Evolutionary conservation across 148 eudicot species (phyloP), one percentile per base, ranked within the genome.

Genomic region (Hydrangea macrophylla): DNA sequence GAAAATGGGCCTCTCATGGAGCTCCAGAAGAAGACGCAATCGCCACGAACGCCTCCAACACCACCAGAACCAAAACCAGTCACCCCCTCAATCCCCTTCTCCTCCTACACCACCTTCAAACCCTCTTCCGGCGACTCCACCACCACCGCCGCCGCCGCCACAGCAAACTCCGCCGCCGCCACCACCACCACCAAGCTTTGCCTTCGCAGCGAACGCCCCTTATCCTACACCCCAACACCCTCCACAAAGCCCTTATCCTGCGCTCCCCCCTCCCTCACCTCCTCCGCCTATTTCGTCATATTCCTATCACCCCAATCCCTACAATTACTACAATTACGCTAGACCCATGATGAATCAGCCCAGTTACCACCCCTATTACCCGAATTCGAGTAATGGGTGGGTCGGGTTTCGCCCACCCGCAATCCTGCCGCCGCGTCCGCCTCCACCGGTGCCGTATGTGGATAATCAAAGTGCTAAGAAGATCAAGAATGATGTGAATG

Each of bases 401-500:
- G 12, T 57, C 67, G 81, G 79, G 62, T 80, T 65, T 51, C 57
- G 77, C 67, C 73, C 75, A 23, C 86, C 70, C 57, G 39, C 70
- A 53, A 44, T 48, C 65, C 39, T 23, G 7, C 60, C 74, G 2
- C 26, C 62, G 10, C 57, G 9, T 18, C 58, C n/a, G 7, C 18
- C 70, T 0, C 27, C 69, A 0, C 85, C 82, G 58, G 73, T 73
- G 22, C 76, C 71, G 26, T 78, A 72, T 60, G 80, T 78, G 58
- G 85, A 78, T 71, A 82, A 81, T 44, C 80, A 84, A 73, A 78
- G 57, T 28, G 80, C 87, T 6, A 78, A 78, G 73, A 83, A 73
- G 62, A 68, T 84, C 5, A 81, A 76, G 81, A 84, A 76, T 65
- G 84, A 75, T 75, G 87, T 81, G 25, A 84, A 84, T 78, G 76